phyloP scores from a whole-genome alignment of 345 rosid genomes.

The Eucalyptus sp. region DNA sequence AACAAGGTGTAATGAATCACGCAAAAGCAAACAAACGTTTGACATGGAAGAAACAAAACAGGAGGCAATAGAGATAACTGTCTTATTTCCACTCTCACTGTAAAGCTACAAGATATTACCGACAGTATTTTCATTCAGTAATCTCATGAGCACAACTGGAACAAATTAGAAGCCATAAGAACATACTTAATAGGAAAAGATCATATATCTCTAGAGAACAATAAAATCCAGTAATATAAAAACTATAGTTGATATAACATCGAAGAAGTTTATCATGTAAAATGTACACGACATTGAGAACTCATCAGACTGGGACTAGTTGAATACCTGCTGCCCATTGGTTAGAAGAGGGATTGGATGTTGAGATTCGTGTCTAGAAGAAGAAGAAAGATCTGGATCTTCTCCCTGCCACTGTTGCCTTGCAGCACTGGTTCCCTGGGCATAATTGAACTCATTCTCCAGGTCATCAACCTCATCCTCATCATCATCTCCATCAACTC shows the following conservation, averaged over 20 bases:
- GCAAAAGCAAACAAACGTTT: neutral
- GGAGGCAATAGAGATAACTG: neutral
- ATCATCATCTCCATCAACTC: slow-evolving; percentile 96
- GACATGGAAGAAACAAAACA: neutral
- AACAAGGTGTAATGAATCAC: neutral
- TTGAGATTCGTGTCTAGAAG: slow-evolving; percentile 88
- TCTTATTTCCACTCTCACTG: neutral
- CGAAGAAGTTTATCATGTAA: neutral
- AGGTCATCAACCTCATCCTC: slow-evolving; percentile 97
- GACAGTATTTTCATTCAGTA: neutral
- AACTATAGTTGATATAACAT: neutral
- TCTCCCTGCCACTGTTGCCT: slow-evolving; percentile 81
- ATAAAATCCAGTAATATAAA: neutral
- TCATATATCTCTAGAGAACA: neutral
- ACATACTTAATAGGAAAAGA: neutral
- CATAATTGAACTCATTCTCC: slow-evolving; percentile 84
- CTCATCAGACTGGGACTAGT: neutral
- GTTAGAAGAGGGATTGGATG: slow-evolving; percentile 90
- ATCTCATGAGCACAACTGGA: neutral
- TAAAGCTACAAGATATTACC: neutral
- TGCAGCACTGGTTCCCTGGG: slow-evolving; percentile 49
- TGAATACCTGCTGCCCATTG: slow-evolving; percentile 65
- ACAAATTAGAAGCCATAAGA: neutral
- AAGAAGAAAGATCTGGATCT: slow-evolving; percentile 70
- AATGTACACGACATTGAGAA: neutral